Evolutionary conservation across 1,284 basidiomycete species (phyloP), one percentile per base, ranked within the genome.

Genomic region (Tilletiopsis washingtonensis): DNA sequence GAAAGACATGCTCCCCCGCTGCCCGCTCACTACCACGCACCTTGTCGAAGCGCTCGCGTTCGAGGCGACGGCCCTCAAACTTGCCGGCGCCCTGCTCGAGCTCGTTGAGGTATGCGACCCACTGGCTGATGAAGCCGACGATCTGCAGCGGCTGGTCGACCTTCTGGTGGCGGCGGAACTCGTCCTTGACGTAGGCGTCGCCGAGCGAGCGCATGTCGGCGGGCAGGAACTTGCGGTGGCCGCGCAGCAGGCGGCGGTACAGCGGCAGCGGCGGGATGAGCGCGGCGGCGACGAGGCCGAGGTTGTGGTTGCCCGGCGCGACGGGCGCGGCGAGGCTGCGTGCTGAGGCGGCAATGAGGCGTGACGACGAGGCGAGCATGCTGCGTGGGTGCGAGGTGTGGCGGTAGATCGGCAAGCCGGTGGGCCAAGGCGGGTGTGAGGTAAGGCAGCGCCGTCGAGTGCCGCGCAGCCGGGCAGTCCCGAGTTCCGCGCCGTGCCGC

Each of bases 141-240:
- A 72, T 65, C 23, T 74, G 70, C 7, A 69, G 58, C 12, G 70
- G 70, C 26, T 73, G 72, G 47, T 65, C 62, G 34, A 71, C 63
- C 14, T 36, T 40, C 37, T 51, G 51, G 53, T 73, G 70, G 2
- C 68, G 50, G 11, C 57, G 57, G 42, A 73, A 73, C 45, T 73
- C 70, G 45, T 70, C 70, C 47, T 71, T 71, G 47, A 74, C 57
- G 52, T 74, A 74, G 32, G 62, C 56, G 47, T 74, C 72, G 32
- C 72, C 72, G 15, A 74, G 54, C 2, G 62, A 57, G 9, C 71
- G 65, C 72, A 73, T 72, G 47, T 74, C 71, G 11, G 60, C 48
- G 7, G 59, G 53, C 11, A 70, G 62, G 12, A 25, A n/a, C 3
- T 46, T 40, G 2, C 68, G 55, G 41, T 74, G 72, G 0, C 62